These are phyloP conservation scores for Lactifluus rugatus DNA, from an alignment of 768 basidiomycete genomes.

Conservation along the genomic window DNA sequence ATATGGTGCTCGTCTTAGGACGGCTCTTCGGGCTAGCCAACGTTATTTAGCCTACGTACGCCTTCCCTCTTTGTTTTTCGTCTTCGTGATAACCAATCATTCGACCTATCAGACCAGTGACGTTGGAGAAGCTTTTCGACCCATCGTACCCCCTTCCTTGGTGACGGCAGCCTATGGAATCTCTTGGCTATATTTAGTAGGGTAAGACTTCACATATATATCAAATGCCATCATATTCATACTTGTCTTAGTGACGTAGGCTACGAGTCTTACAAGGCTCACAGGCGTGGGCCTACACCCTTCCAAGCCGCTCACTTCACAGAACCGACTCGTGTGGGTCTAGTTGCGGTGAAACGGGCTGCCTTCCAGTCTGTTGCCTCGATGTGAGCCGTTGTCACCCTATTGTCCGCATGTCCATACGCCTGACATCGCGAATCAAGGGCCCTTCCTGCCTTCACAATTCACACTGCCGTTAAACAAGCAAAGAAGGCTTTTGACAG, in stretches of 20 bases:
- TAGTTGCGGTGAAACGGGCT: constrained; percentile 67
- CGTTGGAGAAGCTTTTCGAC: constrained; percentile 75
- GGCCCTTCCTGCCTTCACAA: constrained; percentile 78
- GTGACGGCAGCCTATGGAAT: constrained; percentile 74
- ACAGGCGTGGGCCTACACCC: constrained; percentile 54
- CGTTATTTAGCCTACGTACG: constrained; percentile 74
- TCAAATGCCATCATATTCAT: neutral
- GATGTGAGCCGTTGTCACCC: constrained; percentile 40
- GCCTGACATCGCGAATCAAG: constrained; percentile 28
- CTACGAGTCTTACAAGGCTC: constrained; percentile 75
- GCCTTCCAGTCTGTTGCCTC: constrained; percentile 76
- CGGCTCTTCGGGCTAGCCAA: constrained; percentile 56
- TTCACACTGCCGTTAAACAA: constrained; percentile 72
- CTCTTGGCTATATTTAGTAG: constrained; percentile 72
- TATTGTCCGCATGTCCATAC: neutral
- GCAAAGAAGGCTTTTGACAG: constrained; percentile 58
- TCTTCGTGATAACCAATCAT: constrained; percentile 17
- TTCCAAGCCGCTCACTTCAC: constrained; percentile 61
- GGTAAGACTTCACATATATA: constrained; percentile 30
- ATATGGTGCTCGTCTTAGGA: constrained; percentile 69
- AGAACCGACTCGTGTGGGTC: constrained; percentile 55
- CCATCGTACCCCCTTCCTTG: constrained; percentile 59
- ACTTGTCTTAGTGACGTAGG: constrained; percentile 45
- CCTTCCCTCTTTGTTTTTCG: constrained; percentile 4
- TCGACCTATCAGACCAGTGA: constrained; percentile 53